These are phyloP conservation scores for Blastobotrys proliferans DNA, from an alignment of 1,139 yeast genomes.

Conservation along the genomic window DNA sequence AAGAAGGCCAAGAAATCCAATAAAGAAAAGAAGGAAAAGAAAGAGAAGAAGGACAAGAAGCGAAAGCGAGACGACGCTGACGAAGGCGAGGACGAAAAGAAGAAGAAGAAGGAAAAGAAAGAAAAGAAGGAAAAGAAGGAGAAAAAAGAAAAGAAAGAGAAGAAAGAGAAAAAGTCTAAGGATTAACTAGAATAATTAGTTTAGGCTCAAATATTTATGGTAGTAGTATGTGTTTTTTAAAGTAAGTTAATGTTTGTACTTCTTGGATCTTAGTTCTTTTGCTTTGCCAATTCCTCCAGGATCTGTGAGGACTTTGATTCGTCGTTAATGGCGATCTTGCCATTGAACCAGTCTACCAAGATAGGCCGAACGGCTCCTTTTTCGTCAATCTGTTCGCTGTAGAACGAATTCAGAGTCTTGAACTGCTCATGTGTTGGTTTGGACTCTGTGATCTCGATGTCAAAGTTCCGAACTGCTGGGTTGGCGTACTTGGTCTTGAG, in stretches of 20 bases:
- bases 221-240: conserved; percentile 4
- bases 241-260: neutral
- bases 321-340: conserved; percentile 37
- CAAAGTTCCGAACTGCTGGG: conserved; percentile 27
- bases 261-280: conserved; percentile 6
- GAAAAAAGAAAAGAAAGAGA: conserved; percentile 21
- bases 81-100: conserved; percentile 21
- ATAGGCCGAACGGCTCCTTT: conserved; percentile 30
- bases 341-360: conserved; percentile 36
- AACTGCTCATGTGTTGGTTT: conserved; percentile 34
- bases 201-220: too few relatives aligned
- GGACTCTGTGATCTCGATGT: conserved; percentile 32
- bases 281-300: conserved; percentile 25
- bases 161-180: conserved; percentile 3
- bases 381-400: conserved; percentile 9
- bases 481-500: conserved; percentile 25
- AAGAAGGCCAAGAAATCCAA: conserved; percentile 27
- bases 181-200: neutral
- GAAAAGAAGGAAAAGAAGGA: conserved; percentile 17
- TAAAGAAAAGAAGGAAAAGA: conserved; percentile 25
- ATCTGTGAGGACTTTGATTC: conserved; percentile 39
- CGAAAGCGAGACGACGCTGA: conserved; percentile 24
- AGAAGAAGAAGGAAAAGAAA: conserved; percentile 21
- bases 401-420: conserved; percentile 21
- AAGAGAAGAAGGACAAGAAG: conserved; percentile 22